Evolutionary conservation across 2,329 filamentous ascomycete species (phyloP).

Genomic region (Calonectria leucothoes): DNA sequence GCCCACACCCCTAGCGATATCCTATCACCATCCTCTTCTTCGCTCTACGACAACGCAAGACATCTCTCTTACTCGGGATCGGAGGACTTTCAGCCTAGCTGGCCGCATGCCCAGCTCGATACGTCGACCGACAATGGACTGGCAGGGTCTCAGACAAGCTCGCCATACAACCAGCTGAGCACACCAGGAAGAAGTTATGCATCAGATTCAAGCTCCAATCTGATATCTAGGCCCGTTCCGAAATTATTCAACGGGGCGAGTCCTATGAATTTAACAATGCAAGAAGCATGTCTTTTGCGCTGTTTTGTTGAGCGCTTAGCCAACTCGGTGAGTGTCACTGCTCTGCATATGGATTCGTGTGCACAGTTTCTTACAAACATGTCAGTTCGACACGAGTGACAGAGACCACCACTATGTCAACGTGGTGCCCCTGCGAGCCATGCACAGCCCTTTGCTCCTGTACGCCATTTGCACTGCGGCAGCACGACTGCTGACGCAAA

Average conservation of each 20-base stretch:
- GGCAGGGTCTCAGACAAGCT: background rate
- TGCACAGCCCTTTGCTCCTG: conserved; percentile 26
- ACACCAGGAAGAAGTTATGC: background rate
- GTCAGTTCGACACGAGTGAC: conserved; percentile 27
- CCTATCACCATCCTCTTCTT: background rate
- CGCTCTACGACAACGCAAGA: background rate
- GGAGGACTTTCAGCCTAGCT: background rate
- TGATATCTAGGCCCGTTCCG: background rate
- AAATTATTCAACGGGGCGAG: background rate
- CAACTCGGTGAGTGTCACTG: conserved; percentile 2
- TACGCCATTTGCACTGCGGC: conserved; percentile 31
- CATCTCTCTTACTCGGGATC: background rate
- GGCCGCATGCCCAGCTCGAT: background rate
- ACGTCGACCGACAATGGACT: background rate
- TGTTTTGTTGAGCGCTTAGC: conserved; percentile 26
- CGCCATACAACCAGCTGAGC: background rate
- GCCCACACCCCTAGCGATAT: background rate
- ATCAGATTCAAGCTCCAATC: background rate
- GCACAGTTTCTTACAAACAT: background rate
- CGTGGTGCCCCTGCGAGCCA: conserved; percentile 25
- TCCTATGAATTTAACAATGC: background rate
- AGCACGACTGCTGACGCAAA: conserved; percentile 22
- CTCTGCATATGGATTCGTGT: background rate
- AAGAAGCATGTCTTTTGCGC: conserved; percentile 24
- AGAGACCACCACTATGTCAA: conserved; percentile 31